phyloP scores from a whole-genome alignment of 2,329 filamentous ascomycete genomes.

The Aspergillus flavus region DNA sequence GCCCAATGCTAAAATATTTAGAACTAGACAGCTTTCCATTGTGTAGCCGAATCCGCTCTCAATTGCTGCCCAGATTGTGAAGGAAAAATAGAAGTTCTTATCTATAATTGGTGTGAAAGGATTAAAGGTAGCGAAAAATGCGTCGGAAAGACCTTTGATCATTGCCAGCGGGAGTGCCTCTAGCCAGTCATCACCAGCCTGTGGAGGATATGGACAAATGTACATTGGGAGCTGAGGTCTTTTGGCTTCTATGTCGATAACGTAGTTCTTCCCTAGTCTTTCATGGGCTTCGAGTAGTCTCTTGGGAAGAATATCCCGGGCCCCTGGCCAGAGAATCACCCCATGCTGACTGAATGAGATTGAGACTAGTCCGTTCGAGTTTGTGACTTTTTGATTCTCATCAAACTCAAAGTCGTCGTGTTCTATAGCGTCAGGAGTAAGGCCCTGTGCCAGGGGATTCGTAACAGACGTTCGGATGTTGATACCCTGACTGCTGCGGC shows the following conservation, averaged over 20 bases:
- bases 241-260: slow-evolving; percentile 53
- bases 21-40: slow-evolving; percentile 55
- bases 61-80: slow-evolving; percentile 52
- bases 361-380: slow-evolving; percentile 38
- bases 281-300: slow-evolving; percentile 42
- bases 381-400: slow-evolving; percentile 29
- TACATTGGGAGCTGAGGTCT: slow-evolving; percentile 48
- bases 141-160: slow-evolving; percentile 55
- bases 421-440: slow-evolving; percentile 32
- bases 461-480: slow-evolving; percentile 15
- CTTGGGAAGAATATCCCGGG: slow-evolving; percentile 47
- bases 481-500: slow-evolving; percentile 16
- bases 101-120: slow-evolving; percentile 57
- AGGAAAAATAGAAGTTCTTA: slow-evolving; percentile 54
- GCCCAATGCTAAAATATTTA: slow-evolving; percentile 55
- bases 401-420: slow-evolving; percentile 35
- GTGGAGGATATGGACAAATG: slow-evolving; percentile 39
- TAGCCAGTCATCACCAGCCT: slow-evolving; percentile 47
- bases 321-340: slow-evolving; percentile 53
- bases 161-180: slow-evolving; percentile 51
- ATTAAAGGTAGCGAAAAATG: slow-evolving; percentile 59
- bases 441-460: slow-evolving; percentile 20
- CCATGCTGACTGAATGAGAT: slow-evolving; percentile 57
- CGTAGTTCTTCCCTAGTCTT: slow-evolving; percentile 51
- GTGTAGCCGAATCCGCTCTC: slow-evolving; percentile 55